Percentiles rank a stretch among this genome's conserved stretches.
Evolutionary conservation across 2,329 filamentous ascomycete genomes (phyloP).

Genomic region (Apiospora kogelbergensis): DNA sequence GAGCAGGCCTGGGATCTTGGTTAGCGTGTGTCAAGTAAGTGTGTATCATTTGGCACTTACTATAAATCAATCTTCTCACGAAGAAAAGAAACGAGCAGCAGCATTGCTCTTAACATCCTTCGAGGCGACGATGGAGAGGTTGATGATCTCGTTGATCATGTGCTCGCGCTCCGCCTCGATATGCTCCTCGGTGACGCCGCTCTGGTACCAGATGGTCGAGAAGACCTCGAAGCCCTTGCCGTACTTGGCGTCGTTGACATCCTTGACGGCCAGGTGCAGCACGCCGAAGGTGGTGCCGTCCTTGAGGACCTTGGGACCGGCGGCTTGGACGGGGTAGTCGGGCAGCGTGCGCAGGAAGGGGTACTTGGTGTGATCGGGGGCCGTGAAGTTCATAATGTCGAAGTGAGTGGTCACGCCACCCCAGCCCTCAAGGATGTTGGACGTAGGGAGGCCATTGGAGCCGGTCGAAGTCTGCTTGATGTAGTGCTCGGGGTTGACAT

Average conservation of each 20-base stretch:
- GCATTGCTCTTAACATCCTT: background rate
- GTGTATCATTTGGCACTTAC: background rate
- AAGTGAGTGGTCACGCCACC: conserved; percentile 36
- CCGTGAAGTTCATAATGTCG: conserved; percentile 32
- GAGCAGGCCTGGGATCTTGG: background rate
- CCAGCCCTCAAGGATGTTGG: conserved; percentile 29
- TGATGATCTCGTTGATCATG: conserved; percentile 23
- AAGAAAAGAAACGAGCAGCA: background rate
- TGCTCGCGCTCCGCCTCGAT: conserved; percentile 20
- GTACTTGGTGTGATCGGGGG: conserved; percentile 27
- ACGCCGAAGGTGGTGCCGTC: conserved; percentile 17
- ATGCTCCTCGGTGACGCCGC: conserved; percentile 15
- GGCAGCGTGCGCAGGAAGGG: conserved; percentile 28
- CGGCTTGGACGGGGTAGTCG: conserved; percentile 26
- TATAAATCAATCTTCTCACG: background rate
- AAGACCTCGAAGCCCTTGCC: conserved; percentile 19
- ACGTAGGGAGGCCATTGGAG: conserved; percentile 14
- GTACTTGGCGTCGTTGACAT: conserved; percentile 14
- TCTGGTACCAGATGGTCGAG: conserved; percentile 20
- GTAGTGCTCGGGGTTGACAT: conserved; percentile 31
- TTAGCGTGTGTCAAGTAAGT: background rate
- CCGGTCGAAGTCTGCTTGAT: conserved; percentile 22
- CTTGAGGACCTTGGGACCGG: conserved; percentile 17
- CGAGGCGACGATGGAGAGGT: conserved; percentile 18
- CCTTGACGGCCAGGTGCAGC: conserved; percentile 21